These are phyloP conservation scores for Leishmania gerbilli DNA, from an alignment of 208 protist species.

Conservation along the genomic window DNA sequence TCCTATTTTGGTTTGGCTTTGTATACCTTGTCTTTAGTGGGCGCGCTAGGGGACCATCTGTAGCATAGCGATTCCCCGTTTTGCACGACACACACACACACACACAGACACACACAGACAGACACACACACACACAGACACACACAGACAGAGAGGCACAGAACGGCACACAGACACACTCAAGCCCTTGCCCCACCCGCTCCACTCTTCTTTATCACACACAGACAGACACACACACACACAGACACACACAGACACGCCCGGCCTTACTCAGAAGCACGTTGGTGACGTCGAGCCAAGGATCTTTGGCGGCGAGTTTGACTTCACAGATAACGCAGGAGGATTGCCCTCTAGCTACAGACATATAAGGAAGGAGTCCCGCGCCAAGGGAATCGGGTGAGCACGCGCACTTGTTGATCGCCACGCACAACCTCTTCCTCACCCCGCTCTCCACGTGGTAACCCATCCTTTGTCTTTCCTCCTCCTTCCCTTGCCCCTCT, in stretches of 20 bases:
- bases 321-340: slow-evolving; percentile 4
- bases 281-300: neutral
- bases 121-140: neutral
- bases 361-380: neutral
- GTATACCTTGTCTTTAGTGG: neutral
- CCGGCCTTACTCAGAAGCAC: neutral
- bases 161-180: neutral
- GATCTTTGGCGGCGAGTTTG: neutral
- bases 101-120: neutral
- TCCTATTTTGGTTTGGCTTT: neutral
- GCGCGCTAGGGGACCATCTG: neutral
- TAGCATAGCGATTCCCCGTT: neutral
- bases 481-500: neutral
- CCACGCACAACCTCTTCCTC: neutral
- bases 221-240: neutral
- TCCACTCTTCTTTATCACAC: neutral
- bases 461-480: neutral
- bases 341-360: neutral
- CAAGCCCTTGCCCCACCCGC: neutral
- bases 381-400: neutral
- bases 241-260: neutral
- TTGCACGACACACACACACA: neutral
- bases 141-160: neutral
- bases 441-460: neutral
- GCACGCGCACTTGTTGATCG: neutral